phyloP scores from a whole-genome alignment of 1,284 basidiomycete genomes.

The Puccinia coronata region DNA sequence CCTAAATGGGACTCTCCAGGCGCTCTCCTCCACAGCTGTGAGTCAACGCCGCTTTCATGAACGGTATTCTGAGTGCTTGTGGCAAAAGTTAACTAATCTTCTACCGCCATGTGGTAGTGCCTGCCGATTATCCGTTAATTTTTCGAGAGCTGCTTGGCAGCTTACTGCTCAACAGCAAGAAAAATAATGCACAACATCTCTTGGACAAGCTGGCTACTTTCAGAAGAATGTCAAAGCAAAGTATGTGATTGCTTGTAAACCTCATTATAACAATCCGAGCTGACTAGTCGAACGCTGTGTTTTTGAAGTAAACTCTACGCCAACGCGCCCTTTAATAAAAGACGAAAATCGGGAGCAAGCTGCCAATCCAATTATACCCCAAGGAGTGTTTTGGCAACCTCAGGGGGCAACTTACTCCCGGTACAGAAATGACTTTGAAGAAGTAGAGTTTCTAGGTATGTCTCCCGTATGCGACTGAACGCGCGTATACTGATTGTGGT shows the following conservation, averaged over 20 bases:
- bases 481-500: not conserved
- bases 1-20: slow-evolving; percentile 28
- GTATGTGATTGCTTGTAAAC: not conserved
- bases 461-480: not conserved
- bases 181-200: slow-evolving; percentile 20
- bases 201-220: slow-evolving; percentile 19
- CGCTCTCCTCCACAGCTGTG: slow-evolving; percentile 30
- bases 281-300: too few relatives aligned
- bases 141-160: slow-evolving; percentile 30
- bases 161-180: slow-evolving; percentile 36
- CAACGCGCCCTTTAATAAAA: not conserved
- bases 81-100: not conserved
- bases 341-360: slow-evolving; percentile 55
- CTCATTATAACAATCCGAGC: not conserved
- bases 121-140: slow-evolving; percentile 39
- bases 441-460: slow-evolving; percentile 58
- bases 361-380: slow-evolving; percentile 9
- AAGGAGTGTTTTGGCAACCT: slow-evolving; percentile 49
- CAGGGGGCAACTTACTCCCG: slow-evolving; percentile 51
- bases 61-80: not conserved
- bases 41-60: not conserved
- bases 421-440: slow-evolving; percentile 58
- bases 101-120: slow-evolving; percentile 2
- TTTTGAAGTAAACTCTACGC: not conserved
- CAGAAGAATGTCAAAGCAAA: slow-evolving; percentile 25